Conservation (phyloP, 306 rosid genomes). For the Heteromeles arbutifolia region DNA sequence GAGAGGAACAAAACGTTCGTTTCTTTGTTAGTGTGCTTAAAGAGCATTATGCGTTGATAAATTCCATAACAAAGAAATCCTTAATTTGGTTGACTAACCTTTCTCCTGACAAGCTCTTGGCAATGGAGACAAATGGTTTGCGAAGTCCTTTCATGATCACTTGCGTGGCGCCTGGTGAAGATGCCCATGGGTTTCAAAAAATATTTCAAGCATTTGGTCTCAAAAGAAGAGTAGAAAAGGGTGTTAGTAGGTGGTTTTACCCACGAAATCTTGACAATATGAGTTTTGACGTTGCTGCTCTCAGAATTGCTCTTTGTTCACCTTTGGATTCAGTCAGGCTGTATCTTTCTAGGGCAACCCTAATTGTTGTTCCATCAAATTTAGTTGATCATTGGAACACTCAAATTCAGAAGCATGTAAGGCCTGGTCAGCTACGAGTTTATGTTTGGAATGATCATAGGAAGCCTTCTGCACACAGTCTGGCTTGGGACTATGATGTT, state of each 20-base stretch:
- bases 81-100: conserved; percentile 69
- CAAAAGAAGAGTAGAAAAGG: conserved; percentile 53
- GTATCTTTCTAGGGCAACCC: conserved; percentile 88
- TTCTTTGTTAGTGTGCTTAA: conserved; percentile 76
- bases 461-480: conserved; percentile 74
- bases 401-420: conserved; percentile 87
- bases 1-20: conserved; percentile 62
- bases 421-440: conserved; percentile 62
- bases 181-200: conserved; percentile 42
- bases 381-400: conserved; percentile 86
- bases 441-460: conserved; percentile 66
- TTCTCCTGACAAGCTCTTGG: conserved; percentile 48
- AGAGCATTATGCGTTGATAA: conserved; percentile 60
- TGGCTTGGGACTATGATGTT: conserved; percentile 96
- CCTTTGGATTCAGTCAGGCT: conserved; percentile 77
- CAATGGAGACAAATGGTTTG: conserved; percentile 79
- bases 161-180: conserved; percentile 25
- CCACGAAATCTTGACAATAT: conserved; percentile 67
- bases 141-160: conserved; percentile 56
- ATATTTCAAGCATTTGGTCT: conserved; percentile 90
- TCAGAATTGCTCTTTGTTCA: conserved; percentile 58
- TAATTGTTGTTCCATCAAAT: conserved; percentile 89
- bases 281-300: conserved; percentile 82
- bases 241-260: conserved; percentile 64
- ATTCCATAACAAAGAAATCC: conserved; percentile 65